Base-by-base conservation (phyloP, 106 monocot genomes). In the Dendrobium huoshanense region DNA sequence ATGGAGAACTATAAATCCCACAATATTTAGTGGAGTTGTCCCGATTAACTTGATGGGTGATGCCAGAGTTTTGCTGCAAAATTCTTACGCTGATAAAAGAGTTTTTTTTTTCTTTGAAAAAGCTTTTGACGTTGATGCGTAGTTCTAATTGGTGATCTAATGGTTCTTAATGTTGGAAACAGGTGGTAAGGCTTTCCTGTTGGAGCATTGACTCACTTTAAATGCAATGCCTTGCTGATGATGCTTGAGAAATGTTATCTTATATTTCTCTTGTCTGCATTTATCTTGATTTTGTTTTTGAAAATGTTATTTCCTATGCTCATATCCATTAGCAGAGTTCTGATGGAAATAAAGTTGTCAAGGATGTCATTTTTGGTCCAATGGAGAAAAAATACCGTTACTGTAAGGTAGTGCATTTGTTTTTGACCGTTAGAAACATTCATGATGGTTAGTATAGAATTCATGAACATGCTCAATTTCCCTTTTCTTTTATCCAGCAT, bases 291-390 rank as follows among this genome's bases (percentile, higher is more conserved):
- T 7, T 15, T 15, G 64, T 24, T 64, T 64, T 51, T 51, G 51
- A 51, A 64, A 24, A 25, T 64, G 22, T 31, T 70, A 37, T 33
- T 41, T 73, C 16, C 17, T 73, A 15, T 41, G 72, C 40, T 73
- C 0, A 74, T 11, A 48, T 24, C 48, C 49, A 24, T 76, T 13
- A 51, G 55, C 68, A 97, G 97, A 90, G 89, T 68, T 81, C 92
- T 45, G 94, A 97, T 84, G 94, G 84, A 8, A 94, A 94, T 79
- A 91, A 87, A 76, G 92, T 97, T 78, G 78, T 97, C 64, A 91
- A 87, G 44, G 88, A 94, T 10, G 83, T 91, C 76, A 94, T 97
- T 77, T 97, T 89, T 85, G 94, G 94, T 74, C 88, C 97, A 33
- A 90, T 90, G 40, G 55, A 88, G 55, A 92, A 85, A 80, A 94